phyloP scores from a whole-genome alignment of 148 eudicot species.

The Fagopyrum tataricum region DNA sequence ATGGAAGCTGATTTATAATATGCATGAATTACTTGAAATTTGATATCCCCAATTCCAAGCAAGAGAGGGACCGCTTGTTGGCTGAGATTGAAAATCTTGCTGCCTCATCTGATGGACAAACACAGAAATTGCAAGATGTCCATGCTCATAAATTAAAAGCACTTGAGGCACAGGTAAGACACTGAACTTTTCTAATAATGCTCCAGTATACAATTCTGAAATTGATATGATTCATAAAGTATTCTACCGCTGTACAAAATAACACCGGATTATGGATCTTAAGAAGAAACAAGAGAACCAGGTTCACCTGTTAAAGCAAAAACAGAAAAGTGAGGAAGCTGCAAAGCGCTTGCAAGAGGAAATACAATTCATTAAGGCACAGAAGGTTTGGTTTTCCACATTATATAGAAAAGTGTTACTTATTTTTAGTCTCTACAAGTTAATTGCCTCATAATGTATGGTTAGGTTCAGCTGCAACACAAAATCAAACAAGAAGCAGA shows the following conservation, averaged over 20 bases:
- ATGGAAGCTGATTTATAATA: neutral
- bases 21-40: neutral
- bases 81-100: slow-evolving; percentile 86
- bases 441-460: slow-evolving; percentile 3
- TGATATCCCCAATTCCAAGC: slow-evolving; percentile 43
- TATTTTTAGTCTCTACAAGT: neutral
- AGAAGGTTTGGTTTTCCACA: slow-evolving; percentile 51
- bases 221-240: neutral
- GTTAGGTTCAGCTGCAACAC: slow-evolving; percentile 89
- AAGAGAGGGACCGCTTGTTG: slow-evolving; percentile 82
- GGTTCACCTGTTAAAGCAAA: slow-evolving; percentile 87
- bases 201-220: neutral
- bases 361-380: slow-evolving; percentile 89
- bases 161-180: slow-evolving; percentile 82
- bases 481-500: slow-evolving; percentile 98
- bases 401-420: neutral
- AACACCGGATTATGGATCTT: slow-evolving; percentile 86
- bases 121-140: slow-evolving; percentile 76
- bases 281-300: slow-evolving; percentile 98
- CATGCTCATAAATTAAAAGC: slow-evolving; percentile 85
- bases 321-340: slow-evolving; percentile 97
- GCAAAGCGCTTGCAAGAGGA: slow-evolving; percentile 94
- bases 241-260: neutral
- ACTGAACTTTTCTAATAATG: slow-evolving; percentile 1
- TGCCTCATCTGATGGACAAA: slow-evolving; percentile 83